Evolutionary conservation across 2,329 filamentous ascomycete genomes (phyloP).

Genomic region (Colletotrichum noveboracense): DNA sequence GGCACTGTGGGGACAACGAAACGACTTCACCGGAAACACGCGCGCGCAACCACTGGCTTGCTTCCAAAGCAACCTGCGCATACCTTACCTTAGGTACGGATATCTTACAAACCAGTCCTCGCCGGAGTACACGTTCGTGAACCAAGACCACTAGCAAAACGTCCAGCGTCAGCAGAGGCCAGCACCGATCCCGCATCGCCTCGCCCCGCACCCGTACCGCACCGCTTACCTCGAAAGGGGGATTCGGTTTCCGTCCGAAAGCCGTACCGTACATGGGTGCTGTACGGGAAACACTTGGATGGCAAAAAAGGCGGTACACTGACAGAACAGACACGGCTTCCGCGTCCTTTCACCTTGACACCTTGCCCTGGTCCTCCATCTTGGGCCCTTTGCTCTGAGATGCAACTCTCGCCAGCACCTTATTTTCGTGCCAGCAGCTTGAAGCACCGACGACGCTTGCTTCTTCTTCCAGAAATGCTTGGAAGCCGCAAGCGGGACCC

Average conservation of each 20-base stretch:
- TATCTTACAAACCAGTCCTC: not conserved
- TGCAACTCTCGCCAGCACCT: not conserved
- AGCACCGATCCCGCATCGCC: not conserved
- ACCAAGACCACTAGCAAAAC: not conserved
- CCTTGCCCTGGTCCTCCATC: not conserved
- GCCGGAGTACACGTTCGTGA: not conserved
- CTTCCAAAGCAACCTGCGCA: not conserved
- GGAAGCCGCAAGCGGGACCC: not conserved
- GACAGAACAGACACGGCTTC: not conserved
- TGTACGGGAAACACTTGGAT: not conserved
- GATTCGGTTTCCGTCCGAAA: conserved; percentile 3
- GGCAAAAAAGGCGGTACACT: not conserved
- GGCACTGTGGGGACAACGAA: not conserved
- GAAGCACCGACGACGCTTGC: not conserved
- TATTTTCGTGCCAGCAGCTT: not conserved
- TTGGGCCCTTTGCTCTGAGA: conserved; percentile 3
- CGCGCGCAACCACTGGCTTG: not conserved
- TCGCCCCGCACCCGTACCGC: not conserved
- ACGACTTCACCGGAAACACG: not conserved
- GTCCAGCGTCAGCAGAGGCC: not conserved
- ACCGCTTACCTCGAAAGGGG: not conserved
- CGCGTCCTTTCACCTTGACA: not conserved
- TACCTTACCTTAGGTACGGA: too few species aligned
- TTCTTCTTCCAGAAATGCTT: conserved; percentile 15
- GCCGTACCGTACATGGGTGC: not conserved